Evolutionary conservation across 345 rosid species (phyloP), one percentile per base, ranked within the genome.

Genomic region (Anacardium occidentale): DNA sequence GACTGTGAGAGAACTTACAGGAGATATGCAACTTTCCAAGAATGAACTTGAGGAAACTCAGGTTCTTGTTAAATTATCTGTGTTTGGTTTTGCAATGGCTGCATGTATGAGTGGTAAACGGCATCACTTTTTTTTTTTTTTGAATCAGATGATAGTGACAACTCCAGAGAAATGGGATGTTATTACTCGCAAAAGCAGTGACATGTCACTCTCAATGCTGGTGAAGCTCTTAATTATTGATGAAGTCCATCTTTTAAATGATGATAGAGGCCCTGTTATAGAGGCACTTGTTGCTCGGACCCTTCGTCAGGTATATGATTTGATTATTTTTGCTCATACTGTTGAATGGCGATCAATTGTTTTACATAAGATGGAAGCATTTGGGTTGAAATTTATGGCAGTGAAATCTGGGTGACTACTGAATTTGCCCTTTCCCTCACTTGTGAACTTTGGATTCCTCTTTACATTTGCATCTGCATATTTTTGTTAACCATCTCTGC

Each of bases 151-250:
- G 98, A 94, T 94, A 75, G 98, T 94, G 75, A 94, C 98, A 71
- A 94, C 98, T 29, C 98, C 98, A 57, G 98, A 94, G 87, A 94
- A 94, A 83, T 94, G 98, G 98, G 98, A 94, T 90, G 98, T 94
- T 74, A 94, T 94, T 83, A 92, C 98, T 71, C 97, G 98, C 77
- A 94, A 94, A 82, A 94, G 97, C 88, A 94, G 98, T 66, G 98
- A 94, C 76, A 94, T 94, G 98, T 85, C 98, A 44, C 88, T 94
- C 77, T 94, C 97, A 77, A 88, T 92, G 96, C 86, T 94, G 70
- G 97, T 94, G 80, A 94, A 94, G 83, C 97, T 94, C 80, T 85
- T 94, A 76, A 94, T 94, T 69, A 94, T 94, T 73, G 98, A 94
- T 76, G 98, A 94, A 84, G 98, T 94, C 66, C 98, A 94, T 85